Percentiles rank a stretch among this genome's conserved stretches.
Evolutionary conservation across 208 protist genomes (phyloP).

Genomic region (Leishmania lainsoni): DNA sequence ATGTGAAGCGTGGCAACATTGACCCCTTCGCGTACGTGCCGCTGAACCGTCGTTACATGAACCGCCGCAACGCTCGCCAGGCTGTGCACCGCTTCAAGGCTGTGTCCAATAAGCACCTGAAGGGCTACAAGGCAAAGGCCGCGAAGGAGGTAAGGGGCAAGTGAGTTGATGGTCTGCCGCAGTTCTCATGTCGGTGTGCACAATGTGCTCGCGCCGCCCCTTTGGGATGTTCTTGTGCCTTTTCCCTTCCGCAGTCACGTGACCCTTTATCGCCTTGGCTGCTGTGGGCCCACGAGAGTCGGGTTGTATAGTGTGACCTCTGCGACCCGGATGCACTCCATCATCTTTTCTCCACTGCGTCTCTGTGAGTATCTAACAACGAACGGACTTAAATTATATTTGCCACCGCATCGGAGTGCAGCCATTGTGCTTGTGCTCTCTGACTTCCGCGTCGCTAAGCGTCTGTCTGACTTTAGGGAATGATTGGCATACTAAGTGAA

Average conservation of each 20-base stretch:
- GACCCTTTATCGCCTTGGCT: neutral
- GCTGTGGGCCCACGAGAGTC: neutral
- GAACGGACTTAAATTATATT: neutral
- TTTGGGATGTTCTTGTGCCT: neutral
- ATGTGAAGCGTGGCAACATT: constrained; percentile 83
- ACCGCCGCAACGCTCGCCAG: constrained; percentile 80
- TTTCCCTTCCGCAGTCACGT: too few species aligned
- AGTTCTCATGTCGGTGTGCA: neutral
- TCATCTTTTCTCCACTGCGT: neutral
- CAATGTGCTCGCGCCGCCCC: neutral
- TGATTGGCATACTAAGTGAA: neutral
- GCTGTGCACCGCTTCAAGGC: constrained; percentile 81
- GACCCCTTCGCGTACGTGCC: constrained; percentile 92
- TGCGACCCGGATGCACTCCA: neutral
- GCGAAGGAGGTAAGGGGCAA: constrained; percentile 40
- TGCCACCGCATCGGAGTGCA: neutral
- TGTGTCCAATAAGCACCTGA: constrained; percentile 54
- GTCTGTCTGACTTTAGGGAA: neutral
- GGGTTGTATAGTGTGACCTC: neutral
- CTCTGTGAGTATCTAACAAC: neutral
- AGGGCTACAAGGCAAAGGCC: constrained; percentile 87
- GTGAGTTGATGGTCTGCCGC: neutral
- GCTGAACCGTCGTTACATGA: constrained; percentile 90
- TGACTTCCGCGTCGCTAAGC: neutral
- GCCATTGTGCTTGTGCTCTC: neutral